Evolutionary conservation across 2,329 filamentous ascomycete genomes (phyloP), one percentile per base, ranked within the genome.

Genomic region (Zopfia rhizophila): DNA sequence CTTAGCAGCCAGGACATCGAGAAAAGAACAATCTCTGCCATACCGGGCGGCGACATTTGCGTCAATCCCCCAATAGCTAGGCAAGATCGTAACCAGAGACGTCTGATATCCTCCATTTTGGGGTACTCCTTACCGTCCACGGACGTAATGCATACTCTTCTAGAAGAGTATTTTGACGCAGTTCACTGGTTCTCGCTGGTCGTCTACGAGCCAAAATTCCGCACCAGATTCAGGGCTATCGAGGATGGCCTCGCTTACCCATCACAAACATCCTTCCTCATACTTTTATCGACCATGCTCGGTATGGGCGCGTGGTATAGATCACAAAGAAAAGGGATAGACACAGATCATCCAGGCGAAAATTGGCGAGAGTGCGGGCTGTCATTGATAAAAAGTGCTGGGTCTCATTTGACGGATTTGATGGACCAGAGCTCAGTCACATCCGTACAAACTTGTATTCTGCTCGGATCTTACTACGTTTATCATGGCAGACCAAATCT

Each of bases 111-210:
- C 14, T 50, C 55, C 19, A 53, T 72, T 2, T 22, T 74, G 6
- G 60, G 61, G 3, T 52, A 53, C 28, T 33, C 56, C 5, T 40
- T 75, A 11, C 73, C 73, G 5, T 29, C 63, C 1, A 48, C 55
- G 7, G 48, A 66, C 2, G 29, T 65, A 5, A 60, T 71, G 29
- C 48, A 62, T n/a, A 43, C 58, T 13, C 56, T 75, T 2, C 35
- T 77, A 7, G 72, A 75, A 42, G 65, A 72, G 13, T 77, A 76
- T 36, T 73, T 76, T 38, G 61, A 69, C 36, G 55, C 71, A 2
- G 67, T 77, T 12, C 73, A 76, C 53, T 78, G 74, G 74, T 76
- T 78, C 41, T 75, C 73, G 12, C 59, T 77, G 3, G 72, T 73
- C 1, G 60, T 78, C 13, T 72, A 72, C 40, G 73, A 76, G 38